A percentile compares a stretch with the other conserved stretches of the same genome.
Conservation (phyloP, 148 eudicot species). For the Rhododendron mucronatum region DNA sequence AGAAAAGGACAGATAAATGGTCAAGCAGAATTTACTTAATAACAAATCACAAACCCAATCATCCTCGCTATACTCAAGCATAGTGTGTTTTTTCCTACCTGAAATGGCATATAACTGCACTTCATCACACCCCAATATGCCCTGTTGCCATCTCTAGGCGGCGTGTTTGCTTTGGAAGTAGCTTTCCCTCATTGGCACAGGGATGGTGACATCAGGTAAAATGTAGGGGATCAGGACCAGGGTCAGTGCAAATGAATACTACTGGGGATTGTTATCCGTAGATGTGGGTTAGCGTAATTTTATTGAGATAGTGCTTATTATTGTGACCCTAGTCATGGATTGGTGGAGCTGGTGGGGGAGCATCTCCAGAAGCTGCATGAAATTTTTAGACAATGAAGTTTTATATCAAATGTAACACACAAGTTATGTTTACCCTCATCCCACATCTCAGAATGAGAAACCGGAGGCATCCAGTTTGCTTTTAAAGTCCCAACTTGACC, state of each 20-base stretch:
- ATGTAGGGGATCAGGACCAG: not conserved
- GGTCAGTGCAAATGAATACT: too few species aligned
- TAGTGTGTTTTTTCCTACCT: too few species aligned
- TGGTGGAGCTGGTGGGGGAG: not conserved
- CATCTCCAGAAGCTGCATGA: not conserved
- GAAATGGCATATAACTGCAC: too few species aligned
- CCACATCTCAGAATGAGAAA: not conserved
- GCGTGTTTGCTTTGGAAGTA: not conserved
- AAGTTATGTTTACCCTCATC: not conserved
- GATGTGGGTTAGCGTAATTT: not conserved
- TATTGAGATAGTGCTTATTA: not conserved
- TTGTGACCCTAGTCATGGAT: not conserved
- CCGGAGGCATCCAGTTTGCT: not conserved
- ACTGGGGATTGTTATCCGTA: too few species aligned
- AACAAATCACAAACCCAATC: too few species aligned
- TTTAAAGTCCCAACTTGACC: not conserved
- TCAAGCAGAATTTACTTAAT: too few species aligned
- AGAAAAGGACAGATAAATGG: not conserved
- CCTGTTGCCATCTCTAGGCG: not conserved
- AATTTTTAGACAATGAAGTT: not conserved
- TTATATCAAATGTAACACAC: not conserved
- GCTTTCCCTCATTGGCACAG: not conserved
- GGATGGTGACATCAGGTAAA: not conserved
- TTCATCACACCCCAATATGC: not conserved
- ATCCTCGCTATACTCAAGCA: too few species aligned